Base-by-base conservation (phyloP, 768 basidiomycete species). In the Leccinum variicolor region DNA sequence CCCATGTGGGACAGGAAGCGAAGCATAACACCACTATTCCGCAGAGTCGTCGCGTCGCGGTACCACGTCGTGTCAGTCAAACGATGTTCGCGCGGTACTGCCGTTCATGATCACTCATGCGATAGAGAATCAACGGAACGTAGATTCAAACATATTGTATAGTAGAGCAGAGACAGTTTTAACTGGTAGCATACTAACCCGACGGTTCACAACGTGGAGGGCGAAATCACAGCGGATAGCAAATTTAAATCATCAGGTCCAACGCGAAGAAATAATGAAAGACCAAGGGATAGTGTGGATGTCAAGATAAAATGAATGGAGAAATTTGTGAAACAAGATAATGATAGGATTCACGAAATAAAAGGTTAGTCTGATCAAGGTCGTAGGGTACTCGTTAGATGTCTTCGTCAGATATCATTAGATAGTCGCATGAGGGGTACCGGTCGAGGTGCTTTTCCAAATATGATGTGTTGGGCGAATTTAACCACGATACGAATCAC, bases 401-500 rank as follows among this genome's bases (percentile, higher is more conserved):
- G 51, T 43, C 2, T 6, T 43, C 41, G 19, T 46, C 19, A 46
- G 19, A 43, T 43, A 11, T 62, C 63, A 59, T 64, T 34, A 53
- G 43, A 10, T 49, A 50, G 36, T 7, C 7, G 46, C 6, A 17
- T 11, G 36, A 41, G 41, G 29, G 2, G 19, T 59, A 48, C 23
- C 15, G 21, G 25, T 56, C 17, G 25, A n/a, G 13, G 33, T 26
- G 26, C 31, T 46, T 56, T 17, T 47, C 48, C 23, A 46, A 43
- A 34, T 21, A 34, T 13, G 23, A 31, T 31, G 29, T 1, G 21
- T 45, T 14, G 25, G 26, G 26, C 34, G 31, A 39, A 8, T 25
- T 58, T 57, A 69, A 50, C 62, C 48, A 43, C 46, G 68, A 54
- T 62, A 69, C 6, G 76, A 77, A 52, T 72, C 72, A 53, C 79